Evolutionary conservation across 441 rosid species (phyloP), one percentile per base, ranked within the genome.

Genomic region (Raphanus hybrid): DNA sequence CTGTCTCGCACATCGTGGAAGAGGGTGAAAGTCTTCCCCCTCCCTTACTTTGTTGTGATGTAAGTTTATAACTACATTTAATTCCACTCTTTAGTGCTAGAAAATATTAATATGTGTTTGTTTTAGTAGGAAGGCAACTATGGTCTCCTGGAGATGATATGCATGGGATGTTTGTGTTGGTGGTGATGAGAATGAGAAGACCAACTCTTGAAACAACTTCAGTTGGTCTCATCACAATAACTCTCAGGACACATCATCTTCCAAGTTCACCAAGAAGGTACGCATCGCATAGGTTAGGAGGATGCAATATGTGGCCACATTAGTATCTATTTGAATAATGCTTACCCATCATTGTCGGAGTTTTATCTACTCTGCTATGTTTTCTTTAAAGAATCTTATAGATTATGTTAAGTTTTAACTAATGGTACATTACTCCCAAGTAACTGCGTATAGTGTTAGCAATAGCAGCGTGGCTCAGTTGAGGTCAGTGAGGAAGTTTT

Each of bases 401-500:
- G 6, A 45, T 45, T 45, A 45, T 45, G 52, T 45, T 45, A 12
- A 45, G 14, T 4, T 45, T 45, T 11, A 45, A 12, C 52, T 45
- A 45, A 12, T 45, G 15, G 6, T 45, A 45, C 11, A 4, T 45
- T 45, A 45, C 14, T 45, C 15, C 14, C 15, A 45, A 45, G 6
- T 45, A 15, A 45, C 32, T 29, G 32, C 32, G 32, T 29, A 29
- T 29, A 29, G 32, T 29, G 32, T 29, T 29, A 29, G 32, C 32
- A 48, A 2, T 34, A 60, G 2, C 12, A 73, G 62, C 11, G 50
- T 11, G 34, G 20, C 73, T 55, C 41, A 80, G 8, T 76, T 82
- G n/a, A 86, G 81, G 66, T 86, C 82, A 27, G 85, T 65, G 62
- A 71, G 69, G 32, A 54, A 8, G 6, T 78, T 16, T 0, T 37